These are phyloP conservation scores for Microdochium bolleyi DNA, from an alignment of 2,329 filamentous ascomycete genomes.

Conservation along the genomic window DNA sequence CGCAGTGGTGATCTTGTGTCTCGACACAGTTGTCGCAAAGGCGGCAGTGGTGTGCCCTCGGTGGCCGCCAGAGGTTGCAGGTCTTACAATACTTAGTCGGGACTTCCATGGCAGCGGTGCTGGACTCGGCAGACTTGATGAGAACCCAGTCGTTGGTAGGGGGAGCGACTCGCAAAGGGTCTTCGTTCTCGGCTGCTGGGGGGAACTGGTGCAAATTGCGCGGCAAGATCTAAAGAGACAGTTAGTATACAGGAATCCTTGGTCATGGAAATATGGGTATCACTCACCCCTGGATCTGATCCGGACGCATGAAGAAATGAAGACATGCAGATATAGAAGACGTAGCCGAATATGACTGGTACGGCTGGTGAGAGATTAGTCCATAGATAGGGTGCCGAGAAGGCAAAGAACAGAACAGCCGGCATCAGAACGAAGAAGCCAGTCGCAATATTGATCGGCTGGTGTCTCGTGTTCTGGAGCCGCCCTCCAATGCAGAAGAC, in stretches of 20 bases:
- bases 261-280: constrained; percentile 3
- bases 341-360: constrained; percentile 81
- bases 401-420: constrained; percentile 73
- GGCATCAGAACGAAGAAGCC: constrained; percentile 74
- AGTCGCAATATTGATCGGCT: constrained; percentile 84
- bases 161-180: constrained; percentile 74
- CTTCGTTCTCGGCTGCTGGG: constrained; percentile 64
- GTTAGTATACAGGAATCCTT: neutral
- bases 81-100: constrained; percentile 97
- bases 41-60: constrained; percentile 91
- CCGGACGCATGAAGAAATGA: constrained; percentile 91
- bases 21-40: constrained; percentile 97
- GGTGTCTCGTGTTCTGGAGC: constrained; percentile 78
- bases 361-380: constrained; percentile 78
- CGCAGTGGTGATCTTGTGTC: constrained; percentile 95
- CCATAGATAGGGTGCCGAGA: constrained; percentile 82
- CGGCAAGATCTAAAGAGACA: constrained; percentile 67
- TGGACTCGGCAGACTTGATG: constrained; percentile 69
- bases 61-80: constrained; percentile 94
- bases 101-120: constrained; percentile 89
- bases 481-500: constrained; percentile 81
- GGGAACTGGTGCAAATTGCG: constrained; percentile 87
- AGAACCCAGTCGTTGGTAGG: constrained; percentile 91
- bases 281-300: constrained; percentile 83
- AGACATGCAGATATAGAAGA: constrained; percentile 85